Base-by-base conservation (phyloP, 331 rosid genomes). In the Saraca asoca region DNA sequence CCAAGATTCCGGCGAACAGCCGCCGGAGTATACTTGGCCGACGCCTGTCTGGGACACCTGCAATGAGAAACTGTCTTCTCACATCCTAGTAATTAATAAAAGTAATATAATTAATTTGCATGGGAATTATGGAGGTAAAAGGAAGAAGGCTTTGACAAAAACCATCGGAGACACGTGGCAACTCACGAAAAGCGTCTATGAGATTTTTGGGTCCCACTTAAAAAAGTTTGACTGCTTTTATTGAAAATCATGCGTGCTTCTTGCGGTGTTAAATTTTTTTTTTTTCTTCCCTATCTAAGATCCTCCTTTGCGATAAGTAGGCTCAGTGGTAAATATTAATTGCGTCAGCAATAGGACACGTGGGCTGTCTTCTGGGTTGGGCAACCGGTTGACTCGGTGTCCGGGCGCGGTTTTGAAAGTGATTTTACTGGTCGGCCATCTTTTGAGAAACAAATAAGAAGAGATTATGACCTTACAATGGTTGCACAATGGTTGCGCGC, bases 211-310 rank as follows among this genome's bases (percentile, higher is more conserved):
- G 81, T 70, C 62, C 89, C 82, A n/a, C 71, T 6, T n/a, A 0
- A 33, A 24, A 12, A 45, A 50, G 45, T 17, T 10, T 1, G 5
- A 14, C 60, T 49, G 68, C 84, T 64, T 80, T 83, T 75, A 83
- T 87, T 87, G 69, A 79, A 85, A 76, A 81, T 73, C 75, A 63
- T 45, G 91, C 91, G 62, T 83, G 87, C 45, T 54, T 79, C 95
- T 68, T 79, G 97, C 80, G 91, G 70, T 43, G 35, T 8, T 69
- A n/a, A n/a, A n/a, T 46, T 74, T 65, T 66, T 41, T 63, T 24
- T 53, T 37, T 58, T 49, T 29, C 20, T 43, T 14, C 5, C 0
- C 0, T 2, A 62, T 71, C 43, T 29, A n/a, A n/a, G n/a, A n/a
- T 67, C 31, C 33, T 58, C 66, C 43, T 34, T 43, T 13, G 37